phyloP scores from a whole-genome alignment of 2,329 filamentous ascomycete species.

The Ciborinia camelliae region DNA sequence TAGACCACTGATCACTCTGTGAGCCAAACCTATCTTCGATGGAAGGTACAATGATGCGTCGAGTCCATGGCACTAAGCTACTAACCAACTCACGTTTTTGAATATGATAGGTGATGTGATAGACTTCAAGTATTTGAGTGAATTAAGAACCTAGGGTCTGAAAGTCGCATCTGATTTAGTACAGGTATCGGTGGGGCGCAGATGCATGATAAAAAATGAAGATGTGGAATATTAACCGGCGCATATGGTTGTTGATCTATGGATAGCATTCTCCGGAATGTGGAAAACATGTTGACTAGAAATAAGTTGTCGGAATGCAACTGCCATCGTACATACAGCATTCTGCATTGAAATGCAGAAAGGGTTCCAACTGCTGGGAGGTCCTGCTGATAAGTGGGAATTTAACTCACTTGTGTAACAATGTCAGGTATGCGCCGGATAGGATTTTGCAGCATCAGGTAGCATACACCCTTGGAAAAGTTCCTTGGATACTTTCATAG shows the following conservation, averaged over 20 bases:
- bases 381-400: neutral
- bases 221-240: neutral
- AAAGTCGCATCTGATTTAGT: neutral
- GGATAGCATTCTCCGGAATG: neutral
- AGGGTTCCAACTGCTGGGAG: neutral
- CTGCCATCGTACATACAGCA: neutral
- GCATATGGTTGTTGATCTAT: neutral
- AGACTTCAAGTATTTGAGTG: neutral
- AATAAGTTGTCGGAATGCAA: neutral
- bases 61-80: neutral
- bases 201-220: neutral
- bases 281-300: neutral
- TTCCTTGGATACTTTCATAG: too few relatives aligned
- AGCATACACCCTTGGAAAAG: neutral
- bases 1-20: neutral
- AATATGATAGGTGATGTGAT: slow-evolving; percentile 7
- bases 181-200: neutral
- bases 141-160: neutral
- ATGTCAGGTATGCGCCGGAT: neutral
- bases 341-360: neutral
- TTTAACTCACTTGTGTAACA: slow-evolving; percentile 3
- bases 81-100: neutral
- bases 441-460: neutral
- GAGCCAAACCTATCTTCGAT: slow-evolving; percentile 5
- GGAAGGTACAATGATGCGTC: neutral